Conservation (phyloP, 805 yeast species). For the Jamesozyma piceae region DNA sequence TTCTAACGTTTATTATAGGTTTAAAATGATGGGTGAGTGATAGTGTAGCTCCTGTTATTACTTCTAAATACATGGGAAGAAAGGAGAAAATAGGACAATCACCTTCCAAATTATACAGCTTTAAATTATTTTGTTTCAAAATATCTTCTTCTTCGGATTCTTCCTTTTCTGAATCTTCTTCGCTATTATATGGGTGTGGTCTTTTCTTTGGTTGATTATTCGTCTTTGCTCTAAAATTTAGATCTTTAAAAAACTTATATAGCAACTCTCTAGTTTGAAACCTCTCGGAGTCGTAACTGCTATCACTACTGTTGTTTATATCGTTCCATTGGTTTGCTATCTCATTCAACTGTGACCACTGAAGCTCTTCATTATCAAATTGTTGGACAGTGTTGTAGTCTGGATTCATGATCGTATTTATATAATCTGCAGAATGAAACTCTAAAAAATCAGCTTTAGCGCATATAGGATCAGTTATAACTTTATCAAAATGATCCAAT, state of each 20-base stretch:
- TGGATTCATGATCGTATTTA: conserved; percentile 32
- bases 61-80: conserved; percentile 40
- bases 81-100: conserved; percentile 60
- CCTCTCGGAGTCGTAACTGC: not conserved
- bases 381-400: conserved; percentile 12
- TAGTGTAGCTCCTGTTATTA: conserved; percentile 50
- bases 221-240: not conserved
- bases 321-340: conserved; percentile 10
- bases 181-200: not conserved
- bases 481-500: conserved; percentile 17
- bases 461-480: conserved; percentile 12
- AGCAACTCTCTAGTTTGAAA: conserved; percentile 10
- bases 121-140: conserved; percentile 12
- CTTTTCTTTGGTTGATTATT: not conserved
- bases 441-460: conserved; percentile 32
- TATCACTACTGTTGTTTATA: not conserved
- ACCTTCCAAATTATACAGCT: conserved; percentile 40
- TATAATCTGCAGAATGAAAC: conserved; percentile 43
- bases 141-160: conserved; percentile 1
- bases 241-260: conserved; percentile 7
- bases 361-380: conserved; percentile 13
- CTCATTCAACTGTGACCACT: conserved; percentile 12
- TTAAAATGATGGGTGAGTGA: conserved; percentile 36
- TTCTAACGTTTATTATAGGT: not conserved
- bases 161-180: not conserved